Evolutionary conservation across 2,329 filamentous ascomycete species (phyloP).

Genomic region (Xylariales sp.): DNA sequence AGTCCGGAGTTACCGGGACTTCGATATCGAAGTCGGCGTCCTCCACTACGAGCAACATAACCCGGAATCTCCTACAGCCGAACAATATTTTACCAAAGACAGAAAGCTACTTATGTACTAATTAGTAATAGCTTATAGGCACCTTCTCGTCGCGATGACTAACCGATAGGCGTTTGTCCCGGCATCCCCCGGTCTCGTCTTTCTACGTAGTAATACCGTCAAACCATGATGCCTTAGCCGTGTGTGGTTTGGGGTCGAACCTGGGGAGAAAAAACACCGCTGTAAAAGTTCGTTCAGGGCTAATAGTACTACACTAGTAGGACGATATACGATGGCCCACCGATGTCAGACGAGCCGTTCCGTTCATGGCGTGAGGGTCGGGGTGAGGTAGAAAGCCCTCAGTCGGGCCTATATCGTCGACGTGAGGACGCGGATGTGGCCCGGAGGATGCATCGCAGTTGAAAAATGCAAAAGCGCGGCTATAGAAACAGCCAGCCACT

Average conservation of each 20-base stretch:
- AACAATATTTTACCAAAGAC: too few species aligned
- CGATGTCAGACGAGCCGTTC: slow-evolving; percentile 29
- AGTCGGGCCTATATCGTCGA: slow-evolving; percentile 5
- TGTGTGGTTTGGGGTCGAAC: neutral
- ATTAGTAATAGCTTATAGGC: too few species aligned
- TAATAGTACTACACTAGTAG: too few species aligned
- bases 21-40: neutral
- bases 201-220: neutral
- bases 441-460: neutral
- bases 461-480: neutral
- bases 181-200: neutral
- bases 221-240: neutral
- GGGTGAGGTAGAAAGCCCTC: neutral
- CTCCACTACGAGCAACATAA: neutral
- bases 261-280: neutral
- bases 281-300: neutral
- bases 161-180: neutral
- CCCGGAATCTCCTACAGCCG: neutral
- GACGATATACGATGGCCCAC: slow-evolving; percentile 1
- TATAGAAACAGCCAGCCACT: neutral
- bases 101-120: too few species aligned
- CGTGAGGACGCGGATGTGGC: slow-evolving; percentile 7
- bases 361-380: neutral
- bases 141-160: too few species aligned
- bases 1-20: slow-evolving; percentile 6